phyloP scores from a whole-genome alignment of 2,329 filamentous ascomycete species.

The Cordyceps farinosa region DNA sequence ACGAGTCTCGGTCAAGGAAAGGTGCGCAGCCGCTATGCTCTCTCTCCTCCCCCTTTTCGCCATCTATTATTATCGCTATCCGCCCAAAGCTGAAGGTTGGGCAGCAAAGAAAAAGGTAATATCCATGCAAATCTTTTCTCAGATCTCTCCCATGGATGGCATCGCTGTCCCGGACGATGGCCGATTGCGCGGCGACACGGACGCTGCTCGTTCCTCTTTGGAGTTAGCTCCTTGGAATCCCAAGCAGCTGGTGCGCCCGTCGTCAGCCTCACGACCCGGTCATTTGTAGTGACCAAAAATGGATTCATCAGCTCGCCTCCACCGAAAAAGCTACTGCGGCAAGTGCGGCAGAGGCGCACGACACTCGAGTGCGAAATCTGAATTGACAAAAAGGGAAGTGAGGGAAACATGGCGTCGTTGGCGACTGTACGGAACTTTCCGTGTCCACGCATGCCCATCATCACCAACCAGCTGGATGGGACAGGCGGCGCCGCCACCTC shows the following conservation, averaged over 20 bases:
- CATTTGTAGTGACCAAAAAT: constrained; percentile 4
- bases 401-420: background rate
- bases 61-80: background rate
- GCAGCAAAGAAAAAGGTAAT: background rate
- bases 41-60: background rate
- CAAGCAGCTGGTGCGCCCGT: background rate
- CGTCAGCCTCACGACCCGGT: constrained; percentile 11
- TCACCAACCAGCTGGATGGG: background rate
- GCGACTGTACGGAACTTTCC: constrained; percentile 2
- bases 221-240: background rate
- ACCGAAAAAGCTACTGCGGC: constrained; percentile 10
- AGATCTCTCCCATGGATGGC: background rate
- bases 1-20: background rate
- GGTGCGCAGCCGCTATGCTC: background rate
- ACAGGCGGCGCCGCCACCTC: background rate
- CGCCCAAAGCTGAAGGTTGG: background rate
- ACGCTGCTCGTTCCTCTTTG: background rate
- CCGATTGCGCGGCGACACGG: constrained; percentile 7
- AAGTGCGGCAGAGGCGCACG: constrained; percentile 14
- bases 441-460: background rate
- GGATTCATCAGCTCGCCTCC: constrained; percentile 2
- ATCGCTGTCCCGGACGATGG: constrained; percentile 13
- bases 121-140: background rate
- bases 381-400: background rate
- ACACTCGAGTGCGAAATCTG: background rate